These are phyloP conservation scores for Hanseniaspora meyeri DNA, from an alignment of 805 yeast species.

Conservation along the genomic window DNA sequence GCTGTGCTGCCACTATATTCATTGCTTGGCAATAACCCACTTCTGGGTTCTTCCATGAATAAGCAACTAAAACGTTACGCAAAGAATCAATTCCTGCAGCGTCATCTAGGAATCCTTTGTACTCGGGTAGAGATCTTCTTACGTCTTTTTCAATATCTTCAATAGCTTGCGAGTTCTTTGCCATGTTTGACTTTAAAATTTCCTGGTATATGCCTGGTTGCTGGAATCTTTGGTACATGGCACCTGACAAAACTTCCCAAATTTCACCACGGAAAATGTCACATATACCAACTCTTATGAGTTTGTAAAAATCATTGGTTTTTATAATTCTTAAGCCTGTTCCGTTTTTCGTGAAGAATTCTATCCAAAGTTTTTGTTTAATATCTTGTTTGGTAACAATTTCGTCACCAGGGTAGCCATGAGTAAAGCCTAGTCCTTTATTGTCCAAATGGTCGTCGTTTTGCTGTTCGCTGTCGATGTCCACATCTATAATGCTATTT, in stretches of 20 bases:
- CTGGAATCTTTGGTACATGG: constrained; percentile 59
- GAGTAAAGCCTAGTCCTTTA: constrained; percentile 78
- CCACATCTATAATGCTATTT: constrained; percentile 46
- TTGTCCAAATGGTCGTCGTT: constrained; percentile 39
- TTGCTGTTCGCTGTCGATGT: constrained; percentile 23
- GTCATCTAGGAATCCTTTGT: constrained; percentile 76
- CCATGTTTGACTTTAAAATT: constrained; percentile 48
- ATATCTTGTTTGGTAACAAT: constrained; percentile 63
- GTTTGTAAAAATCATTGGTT: constrained; percentile 65
- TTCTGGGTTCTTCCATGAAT: constrained; percentile 93
- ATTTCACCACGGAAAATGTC: constrained; percentile 87
- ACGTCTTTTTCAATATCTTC: constrained; percentile 96
- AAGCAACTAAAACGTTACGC: constrained; percentile 81
- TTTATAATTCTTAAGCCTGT: constrained; percentile 64
- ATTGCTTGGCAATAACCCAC: constrained; percentile 98
- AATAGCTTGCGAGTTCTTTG: constrained; percentile 64
- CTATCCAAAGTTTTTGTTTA: constrained; percentile 88
- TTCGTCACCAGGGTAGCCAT: constrained; percentile 84
- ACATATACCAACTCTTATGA: constrained; percentile 87
- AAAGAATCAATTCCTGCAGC: constrained; percentile 70
- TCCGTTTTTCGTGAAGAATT: constrained; percentile 72
- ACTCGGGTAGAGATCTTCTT: constrained; percentile 89
- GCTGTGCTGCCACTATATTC: constrained; percentile 81
- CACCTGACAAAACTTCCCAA: constrained; percentile 88
- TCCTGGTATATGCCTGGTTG: constrained; percentile 47